These are phyloP conservation scores for Calonectria leucothoes DNA, from an alignment of 2,329 filamentous ascomycete genomes.

Conservation along the genomic window DNA sequence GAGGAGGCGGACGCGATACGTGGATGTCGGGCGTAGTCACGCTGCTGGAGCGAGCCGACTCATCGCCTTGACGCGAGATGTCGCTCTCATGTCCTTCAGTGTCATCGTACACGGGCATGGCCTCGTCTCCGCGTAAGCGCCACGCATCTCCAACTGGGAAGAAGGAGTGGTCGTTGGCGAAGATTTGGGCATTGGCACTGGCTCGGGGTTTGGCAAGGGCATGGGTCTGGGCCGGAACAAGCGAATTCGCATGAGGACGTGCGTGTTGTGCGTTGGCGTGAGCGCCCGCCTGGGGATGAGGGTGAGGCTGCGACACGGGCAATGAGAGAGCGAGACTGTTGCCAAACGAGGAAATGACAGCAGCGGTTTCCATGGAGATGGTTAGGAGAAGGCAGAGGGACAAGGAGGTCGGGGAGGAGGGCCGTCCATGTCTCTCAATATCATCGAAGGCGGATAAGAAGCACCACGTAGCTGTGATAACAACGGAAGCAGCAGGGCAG, in stretches of 20 bases:
- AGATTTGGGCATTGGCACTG: constrained; percentile 17
- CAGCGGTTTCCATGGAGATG: constrained; percentile 32
- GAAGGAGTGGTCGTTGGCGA: constrained; percentile 23
- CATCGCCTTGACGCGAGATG: constrained; percentile 40
- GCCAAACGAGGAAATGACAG: constrained; percentile 8
- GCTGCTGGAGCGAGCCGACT: constrained; percentile 44
- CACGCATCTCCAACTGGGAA: constrained; percentile 30
- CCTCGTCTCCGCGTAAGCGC: constrained; percentile 27
- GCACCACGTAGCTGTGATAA: neutral
- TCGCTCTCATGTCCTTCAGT: constrained; percentile 42
- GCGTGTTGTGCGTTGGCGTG: constrained; percentile 23
- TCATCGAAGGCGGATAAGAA: constrained; percentile 13
- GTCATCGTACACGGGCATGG: constrained; percentile 34
- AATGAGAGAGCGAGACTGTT: constrained; percentile 13
- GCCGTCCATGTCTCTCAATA: constrained; percentile 30
- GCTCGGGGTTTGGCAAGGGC: constrained; percentile 5
- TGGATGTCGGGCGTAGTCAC: constrained; percentile 41
- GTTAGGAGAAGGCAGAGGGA: constrained; percentile 21
- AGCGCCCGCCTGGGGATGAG: constrained; percentile 14
- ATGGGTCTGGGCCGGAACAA: constrained; percentile 11
- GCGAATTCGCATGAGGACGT: constrained; percentile 19
- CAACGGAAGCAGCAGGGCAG: neutral
- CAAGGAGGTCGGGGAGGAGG: constrained; percentile 24
- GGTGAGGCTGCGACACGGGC: constrained; percentile 20
- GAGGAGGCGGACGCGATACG: constrained; percentile 34